phyloP scores from a whole-genome alignment of 1,139 yeast species.

The Candida sp. region DNA sequence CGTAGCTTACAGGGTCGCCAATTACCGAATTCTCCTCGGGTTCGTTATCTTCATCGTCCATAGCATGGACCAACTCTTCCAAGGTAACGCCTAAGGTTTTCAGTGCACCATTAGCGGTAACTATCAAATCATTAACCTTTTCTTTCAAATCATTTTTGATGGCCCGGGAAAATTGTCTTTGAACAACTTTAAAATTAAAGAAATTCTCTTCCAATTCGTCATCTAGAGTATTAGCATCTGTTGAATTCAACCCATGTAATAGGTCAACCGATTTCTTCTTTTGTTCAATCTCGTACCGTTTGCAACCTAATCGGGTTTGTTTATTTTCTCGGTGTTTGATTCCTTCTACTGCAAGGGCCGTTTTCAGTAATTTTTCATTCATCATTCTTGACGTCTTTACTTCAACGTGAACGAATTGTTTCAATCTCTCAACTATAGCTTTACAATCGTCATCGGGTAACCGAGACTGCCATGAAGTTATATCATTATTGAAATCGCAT shows the following conservation, averaged over 20 bases:
- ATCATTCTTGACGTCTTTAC: constrained; percentile 24
- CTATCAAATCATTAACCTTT: constrained; percentile 10
- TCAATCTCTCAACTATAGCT: constrained; percentile 36
- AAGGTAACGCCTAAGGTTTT: neutral
- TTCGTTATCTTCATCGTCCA: neutral
- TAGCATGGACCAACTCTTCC: neutral
- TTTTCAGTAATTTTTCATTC: constrained; percentile 36
- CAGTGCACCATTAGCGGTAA: constrained; percentile 7
- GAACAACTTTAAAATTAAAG: constrained; percentile 47
- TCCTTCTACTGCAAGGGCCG: constrained; percentile 38
- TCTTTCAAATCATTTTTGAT: constrained; percentile 43
- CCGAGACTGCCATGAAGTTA: constrained; percentile 39
- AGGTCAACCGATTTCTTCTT: constrained; percentile 38
- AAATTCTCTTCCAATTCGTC: constrained; percentile 51
- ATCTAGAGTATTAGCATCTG: constrained; percentile 32
- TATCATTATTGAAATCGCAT: constrained; percentile 15
- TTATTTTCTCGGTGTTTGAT: constrained; percentile 52
- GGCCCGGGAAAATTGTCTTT: constrained; percentile 46
- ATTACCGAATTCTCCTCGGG: neutral
- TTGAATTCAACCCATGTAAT: constrained; percentile 42
- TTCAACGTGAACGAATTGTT: constrained; percentile 34
- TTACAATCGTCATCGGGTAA: constrained; percentile 40
- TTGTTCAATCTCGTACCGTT: constrained; percentile 30
- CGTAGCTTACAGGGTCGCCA: neutral
- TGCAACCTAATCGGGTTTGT: constrained; percentile 29